A percentile compares a stretch with the other conserved stretches of the same genome.
These are phyloP conservation scores for Pugionium dolabratum DNA, from an alignment of 345 rosid species.

Conservation along the genomic window DNA sequence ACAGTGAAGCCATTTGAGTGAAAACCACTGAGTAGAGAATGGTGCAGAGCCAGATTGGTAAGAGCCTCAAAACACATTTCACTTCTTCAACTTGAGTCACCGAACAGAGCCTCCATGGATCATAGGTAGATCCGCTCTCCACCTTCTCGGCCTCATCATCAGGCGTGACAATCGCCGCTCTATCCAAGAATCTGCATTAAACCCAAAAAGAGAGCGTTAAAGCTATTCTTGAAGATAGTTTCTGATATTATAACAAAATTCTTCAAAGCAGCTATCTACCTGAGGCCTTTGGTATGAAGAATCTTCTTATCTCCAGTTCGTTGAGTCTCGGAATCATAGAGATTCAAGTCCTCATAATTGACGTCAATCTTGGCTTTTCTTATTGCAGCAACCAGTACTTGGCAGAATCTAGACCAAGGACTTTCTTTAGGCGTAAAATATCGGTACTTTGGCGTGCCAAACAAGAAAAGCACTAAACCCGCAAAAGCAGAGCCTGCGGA, in stretches of 20 bases:
- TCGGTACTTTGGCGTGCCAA: conserved; percentile 77
- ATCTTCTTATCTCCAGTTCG: conserved; percentile 59
- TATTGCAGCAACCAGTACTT: conserved; percentile 72
- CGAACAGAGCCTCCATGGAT: conserved; percentile 81
- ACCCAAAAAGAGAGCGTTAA: conserved; percentile 4
- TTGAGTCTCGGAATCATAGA: conserved; percentile 48
- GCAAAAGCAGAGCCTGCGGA: conserved; percentile 77
- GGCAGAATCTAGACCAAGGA: conserved; percentile 76
- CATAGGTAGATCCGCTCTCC: conserved; percentile 29
- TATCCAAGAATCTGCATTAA: conserved; percentile 70
- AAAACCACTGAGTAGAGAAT: conserved; percentile 91
- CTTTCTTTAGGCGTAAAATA: conserved; percentile 76
- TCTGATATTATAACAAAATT: neutral
- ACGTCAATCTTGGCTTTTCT: conserved; percentile 56
- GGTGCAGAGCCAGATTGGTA: conserved; percentile 98
- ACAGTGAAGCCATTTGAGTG: conserved; percentile 98
- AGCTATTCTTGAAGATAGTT: conserved; percentile 15
- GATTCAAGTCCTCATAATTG: conserved; percentile 44
- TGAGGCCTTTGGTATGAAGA: conserved; percentile 73
- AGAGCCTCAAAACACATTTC: conserved; percentile 78
- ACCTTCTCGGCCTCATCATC: conserved; percentile 49
- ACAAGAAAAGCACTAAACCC: conserved; percentile 68
- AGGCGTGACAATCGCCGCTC: conserved; percentile 71
- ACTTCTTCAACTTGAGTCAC: conserved; percentile 96
- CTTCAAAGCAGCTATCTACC: conserved; percentile 48